These are phyloP conservation scores for Gossypium rotundifolium DNA, from an alignment of 345 rosid species.

Conservation along the genomic window DNA sequence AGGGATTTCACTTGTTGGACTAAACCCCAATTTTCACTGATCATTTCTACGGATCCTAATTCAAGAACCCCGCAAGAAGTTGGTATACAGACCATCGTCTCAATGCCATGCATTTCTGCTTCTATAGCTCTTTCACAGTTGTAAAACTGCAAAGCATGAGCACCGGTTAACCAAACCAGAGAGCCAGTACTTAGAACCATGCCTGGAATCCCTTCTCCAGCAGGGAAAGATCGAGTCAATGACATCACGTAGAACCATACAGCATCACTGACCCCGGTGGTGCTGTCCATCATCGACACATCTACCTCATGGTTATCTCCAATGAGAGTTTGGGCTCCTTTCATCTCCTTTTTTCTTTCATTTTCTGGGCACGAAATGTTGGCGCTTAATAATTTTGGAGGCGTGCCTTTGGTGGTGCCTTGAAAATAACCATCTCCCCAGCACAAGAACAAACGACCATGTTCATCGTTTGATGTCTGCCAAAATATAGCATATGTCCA, in stretches of 20 bases:
- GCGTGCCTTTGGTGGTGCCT: constrained; percentile 23
- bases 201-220: constrained; percentile 46
- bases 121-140: constrained; percentile 58
- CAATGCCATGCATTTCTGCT: constrained; percentile 53
- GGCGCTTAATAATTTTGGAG: constrained; percentile 10
- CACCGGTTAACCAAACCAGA: constrained; percentile 54
- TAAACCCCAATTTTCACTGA: constrained; percentile 50
- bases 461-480: constrained; percentile 40
- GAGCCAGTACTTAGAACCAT: constrained; percentile 43
- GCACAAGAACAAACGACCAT: constrained; percentile 35
- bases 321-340: constrained; percentile 29
- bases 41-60: constrained; percentile 41
- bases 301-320: constrained; percentile 26
- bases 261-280: constrained; percentile 27
- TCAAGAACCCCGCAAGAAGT: constrained; percentile 56
- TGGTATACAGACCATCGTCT: constrained; percentile 57
- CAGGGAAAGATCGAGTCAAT: constrained; percentile 40
- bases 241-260: constrained; percentile 75
- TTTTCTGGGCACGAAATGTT: constrained; percentile 1
- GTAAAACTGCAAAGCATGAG: constrained; percentile 38
- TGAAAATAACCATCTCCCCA: constrained; percentile 74
- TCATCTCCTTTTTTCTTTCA: constrained; percentile 28
- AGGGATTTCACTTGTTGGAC: constrained; percentile 50
- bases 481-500: constrained; percentile 73
- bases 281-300: constrained; percentile 28